phyloP scores from a whole-genome alignment of 345 rosid genomes.

The Psidium guajava region DNA sequence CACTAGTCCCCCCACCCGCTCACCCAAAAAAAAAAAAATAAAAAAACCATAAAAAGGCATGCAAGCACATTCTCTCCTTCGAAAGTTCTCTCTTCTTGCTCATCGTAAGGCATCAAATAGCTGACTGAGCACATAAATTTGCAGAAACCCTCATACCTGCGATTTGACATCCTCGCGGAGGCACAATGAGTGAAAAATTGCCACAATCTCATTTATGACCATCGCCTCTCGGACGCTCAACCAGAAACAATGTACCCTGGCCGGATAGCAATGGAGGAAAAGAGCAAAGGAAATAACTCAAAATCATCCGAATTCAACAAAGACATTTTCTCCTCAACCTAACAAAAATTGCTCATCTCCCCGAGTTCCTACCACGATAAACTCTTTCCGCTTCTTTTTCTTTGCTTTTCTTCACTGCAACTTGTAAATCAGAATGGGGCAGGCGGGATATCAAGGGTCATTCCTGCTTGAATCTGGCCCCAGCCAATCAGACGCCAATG shows the following conservation, averaged over 20 bases:
- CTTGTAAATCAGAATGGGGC: constrained; percentile 7
- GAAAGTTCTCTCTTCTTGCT: background rate
- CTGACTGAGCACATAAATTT: background rate
- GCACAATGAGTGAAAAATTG: background rate
- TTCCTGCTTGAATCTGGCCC: constrained; percentile 96
- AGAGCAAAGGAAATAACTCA: background rate
- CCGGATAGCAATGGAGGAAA: background rate
- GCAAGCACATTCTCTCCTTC: background rate
- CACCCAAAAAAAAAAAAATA: background rate
- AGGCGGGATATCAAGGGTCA: constrained; percentile 69
- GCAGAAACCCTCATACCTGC: background rate
- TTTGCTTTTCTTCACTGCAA: background rate
- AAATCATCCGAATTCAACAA: background rate
- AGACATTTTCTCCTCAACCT: constrained; percentile 27
- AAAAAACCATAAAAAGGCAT: background rate
- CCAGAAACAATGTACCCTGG: background rate
- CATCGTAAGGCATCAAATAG: background rate
- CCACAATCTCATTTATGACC: background rate
- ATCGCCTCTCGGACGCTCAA: background rate
- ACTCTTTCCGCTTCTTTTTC: background rate
- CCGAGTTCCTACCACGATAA: too few relatives aligned
- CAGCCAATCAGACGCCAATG: constrained; percentile 95
- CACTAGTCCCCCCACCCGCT: too few relatives aligned
- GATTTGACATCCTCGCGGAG: background rate
- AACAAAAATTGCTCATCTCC: constrained; percentile 35